Evolutionary conservation across 768 basidiomycete genomes (phyloP).

Genomic region (Podaxis mareebaensis): DNA sequence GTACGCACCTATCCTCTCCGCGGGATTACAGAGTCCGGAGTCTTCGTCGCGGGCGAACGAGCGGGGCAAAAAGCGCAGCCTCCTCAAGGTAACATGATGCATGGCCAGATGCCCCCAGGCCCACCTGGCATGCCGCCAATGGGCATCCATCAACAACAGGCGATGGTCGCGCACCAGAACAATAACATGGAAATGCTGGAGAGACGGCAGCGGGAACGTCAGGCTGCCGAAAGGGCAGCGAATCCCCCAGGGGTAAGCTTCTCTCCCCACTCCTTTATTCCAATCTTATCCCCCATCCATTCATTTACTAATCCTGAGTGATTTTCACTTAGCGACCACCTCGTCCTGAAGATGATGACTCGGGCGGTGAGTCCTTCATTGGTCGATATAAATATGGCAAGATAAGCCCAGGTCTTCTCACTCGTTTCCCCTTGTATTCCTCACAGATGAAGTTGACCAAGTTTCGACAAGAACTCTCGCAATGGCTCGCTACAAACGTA

Average conservation of each 20-base stretch:
- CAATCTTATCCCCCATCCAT: background rate
- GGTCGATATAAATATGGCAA: background rate
- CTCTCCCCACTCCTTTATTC: slow-evolving; percentile 8
- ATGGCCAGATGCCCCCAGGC: slow-evolving; percentile 28
- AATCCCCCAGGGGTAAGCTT: slow-evolving; percentile 41
- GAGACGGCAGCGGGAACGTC: slow-evolving; percentile 38
- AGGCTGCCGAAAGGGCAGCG: slow-evolving; percentile 41
- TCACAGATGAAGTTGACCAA: slow-evolving; percentile 61
- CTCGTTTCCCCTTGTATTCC: background rate
- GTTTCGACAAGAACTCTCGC: slow-evolving; percentile 76
- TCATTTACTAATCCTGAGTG: background rate
- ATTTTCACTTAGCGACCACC: slow-evolving; percentile 33
- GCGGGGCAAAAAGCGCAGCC: slow-evolving; percentile 63
- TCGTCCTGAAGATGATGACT: slow-evolving; percentile 59
- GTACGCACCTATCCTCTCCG: slow-evolving; percentile 74
- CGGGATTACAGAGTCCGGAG: slow-evolving; percentile 59
- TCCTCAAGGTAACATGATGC: slow-evolving; percentile 34
- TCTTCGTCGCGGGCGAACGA: slow-evolving; percentile 75
- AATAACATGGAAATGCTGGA: slow-evolving; percentile 73
- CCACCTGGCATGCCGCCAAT: slow-evolving; percentile 23
- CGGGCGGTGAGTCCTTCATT: slow-evolving; percentile 47
- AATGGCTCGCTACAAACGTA: slow-evolving; percentile 70
- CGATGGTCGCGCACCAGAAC: slow-evolving; percentile 74
- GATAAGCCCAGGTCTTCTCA: slow-evolving; percentile 1
- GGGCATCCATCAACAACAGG: slow-evolving; percentile 52